phyloP scores from a whole-genome alignment of 257 asterid species.

The Phtheirospermum japonicum region DNA sequence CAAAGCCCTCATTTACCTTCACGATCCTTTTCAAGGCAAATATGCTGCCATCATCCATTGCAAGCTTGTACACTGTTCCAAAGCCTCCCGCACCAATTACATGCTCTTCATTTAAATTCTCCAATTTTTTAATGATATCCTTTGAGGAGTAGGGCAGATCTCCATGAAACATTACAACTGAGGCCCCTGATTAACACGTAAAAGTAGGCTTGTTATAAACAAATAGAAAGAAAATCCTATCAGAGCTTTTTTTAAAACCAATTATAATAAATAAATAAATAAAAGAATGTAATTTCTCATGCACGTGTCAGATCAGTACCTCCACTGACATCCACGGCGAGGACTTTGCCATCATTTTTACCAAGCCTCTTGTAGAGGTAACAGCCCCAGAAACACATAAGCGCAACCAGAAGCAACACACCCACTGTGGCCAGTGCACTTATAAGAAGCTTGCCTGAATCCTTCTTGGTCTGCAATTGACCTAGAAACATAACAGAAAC shows the following conservation, averaged over 20 bases:
- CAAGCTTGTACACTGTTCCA: conserved; percentile 80
- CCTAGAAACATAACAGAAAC: conserved; percentile 39
- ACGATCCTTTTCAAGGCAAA: conserved; percentile 77
- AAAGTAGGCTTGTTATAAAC: conserved; percentile 9
- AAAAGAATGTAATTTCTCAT: conserved; percentile 21
- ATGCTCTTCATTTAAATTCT: conserved; percentile 64
- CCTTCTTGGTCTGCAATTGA: conserved; percentile 62
- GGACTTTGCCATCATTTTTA: conserved; percentile 66
- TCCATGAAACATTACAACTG: conserved; percentile 84
- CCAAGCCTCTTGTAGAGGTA: conserved; percentile 78
- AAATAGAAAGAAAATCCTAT: conserved; percentile 11
- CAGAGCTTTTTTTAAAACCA: neutral
- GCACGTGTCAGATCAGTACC: conserved; percentile 50
- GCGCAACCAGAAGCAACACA: conserved; percentile 86
- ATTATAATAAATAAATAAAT: neutral
- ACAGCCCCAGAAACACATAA: conserved; percentile 97
- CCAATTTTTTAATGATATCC: conserved; percentile 68
- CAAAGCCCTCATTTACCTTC: conserved; percentile 72
- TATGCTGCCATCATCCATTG: conserved; percentile 76
- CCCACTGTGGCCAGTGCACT: conserved; percentile 95
- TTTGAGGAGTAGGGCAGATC: conserved; percentile 81
- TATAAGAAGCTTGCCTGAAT: conserved; percentile 76
- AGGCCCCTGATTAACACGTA: conserved; percentile 53
- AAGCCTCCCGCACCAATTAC: conserved; percentile 84
- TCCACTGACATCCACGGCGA: conserved; percentile 79